Evolutionary conservation across 257 asterid species (phyloP).

Genomic region (Asclepias syriaca): DNA sequence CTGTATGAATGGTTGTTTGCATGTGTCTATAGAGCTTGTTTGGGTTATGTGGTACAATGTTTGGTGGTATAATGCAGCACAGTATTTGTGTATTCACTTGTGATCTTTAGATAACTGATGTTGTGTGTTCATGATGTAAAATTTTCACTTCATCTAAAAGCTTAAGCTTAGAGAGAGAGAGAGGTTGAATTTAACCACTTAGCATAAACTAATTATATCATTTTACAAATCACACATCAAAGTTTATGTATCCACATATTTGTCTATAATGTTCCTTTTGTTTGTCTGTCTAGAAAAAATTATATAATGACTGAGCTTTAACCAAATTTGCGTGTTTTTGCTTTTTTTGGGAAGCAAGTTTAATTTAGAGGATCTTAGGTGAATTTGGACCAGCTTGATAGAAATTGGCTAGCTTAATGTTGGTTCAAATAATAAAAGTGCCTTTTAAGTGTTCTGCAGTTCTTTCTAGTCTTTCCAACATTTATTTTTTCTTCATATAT

Average conservation of each 20-base stretch:
- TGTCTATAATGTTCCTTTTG: background rate
- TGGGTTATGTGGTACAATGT: background rate
- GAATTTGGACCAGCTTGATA: background rate
- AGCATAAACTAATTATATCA: background rate
- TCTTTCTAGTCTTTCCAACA: background rate
- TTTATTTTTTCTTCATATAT: background rate
- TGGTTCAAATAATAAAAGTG: background rate
- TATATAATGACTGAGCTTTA: background rate
- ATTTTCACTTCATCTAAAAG: no score
- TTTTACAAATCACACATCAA: background rate
- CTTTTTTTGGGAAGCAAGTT: no score
- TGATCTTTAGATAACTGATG: background rate
- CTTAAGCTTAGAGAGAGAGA: no score
- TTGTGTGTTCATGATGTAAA: background rate
- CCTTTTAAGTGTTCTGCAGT: background rate
- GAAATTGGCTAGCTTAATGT: background rate
- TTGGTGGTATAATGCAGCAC: background rate
- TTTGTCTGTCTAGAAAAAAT: background rate
- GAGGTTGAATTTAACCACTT: no score
- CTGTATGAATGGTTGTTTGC: constrained; percentile 17
- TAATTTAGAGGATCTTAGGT: background rate
- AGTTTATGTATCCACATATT: background rate
- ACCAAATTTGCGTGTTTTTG: background rate
- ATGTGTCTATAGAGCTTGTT: background rate
- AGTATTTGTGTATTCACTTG: background rate